Conservation (phyloP, 1,284 basidiomycete genomes). For the Ganoderma meredithae region DNA sequence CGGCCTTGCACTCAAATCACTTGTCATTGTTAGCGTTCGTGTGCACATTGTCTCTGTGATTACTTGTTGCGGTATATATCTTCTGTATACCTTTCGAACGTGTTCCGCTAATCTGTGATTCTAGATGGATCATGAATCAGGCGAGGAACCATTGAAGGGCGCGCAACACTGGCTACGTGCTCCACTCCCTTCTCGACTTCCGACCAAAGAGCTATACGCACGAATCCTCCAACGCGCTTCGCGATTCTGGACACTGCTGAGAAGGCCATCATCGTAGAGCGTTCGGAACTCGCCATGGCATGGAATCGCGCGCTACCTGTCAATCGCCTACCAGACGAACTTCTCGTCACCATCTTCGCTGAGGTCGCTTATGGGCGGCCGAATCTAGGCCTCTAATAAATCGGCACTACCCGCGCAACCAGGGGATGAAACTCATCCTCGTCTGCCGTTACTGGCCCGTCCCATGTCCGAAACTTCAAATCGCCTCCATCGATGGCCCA, state of each 20-base stretch:
- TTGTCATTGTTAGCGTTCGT: background rate
- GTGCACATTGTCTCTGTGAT: no score
- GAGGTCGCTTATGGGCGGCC: background rate
- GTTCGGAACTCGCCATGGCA: background rate
- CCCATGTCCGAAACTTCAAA: background rate
- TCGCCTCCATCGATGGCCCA: background rate
- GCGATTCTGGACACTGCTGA: background rate
- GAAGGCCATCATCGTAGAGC: background rate
- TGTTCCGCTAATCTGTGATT: background rate
- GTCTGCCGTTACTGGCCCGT: slow-evolving; percentile 1
- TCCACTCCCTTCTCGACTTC: background rate
- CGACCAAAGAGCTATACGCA: background rate
- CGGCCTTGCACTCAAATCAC: background rate
- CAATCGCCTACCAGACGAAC: slow-evolving; percentile 4
- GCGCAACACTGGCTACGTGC: background rate
- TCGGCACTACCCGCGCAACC: background rate
- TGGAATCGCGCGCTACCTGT: background rate
- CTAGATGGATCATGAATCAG: background rate
- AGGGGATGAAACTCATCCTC: background rate
- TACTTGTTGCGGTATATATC: background rate
- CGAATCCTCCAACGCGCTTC: background rate
- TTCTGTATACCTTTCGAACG: background rate
- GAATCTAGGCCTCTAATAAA: background rate
- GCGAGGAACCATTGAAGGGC: background rate
- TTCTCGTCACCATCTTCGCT: slow-evolving; percentile 2